phyloP scores from a whole-genome alignment of 192 early-diverging fungal species.

The Funneliformis geosporum region DNA sequence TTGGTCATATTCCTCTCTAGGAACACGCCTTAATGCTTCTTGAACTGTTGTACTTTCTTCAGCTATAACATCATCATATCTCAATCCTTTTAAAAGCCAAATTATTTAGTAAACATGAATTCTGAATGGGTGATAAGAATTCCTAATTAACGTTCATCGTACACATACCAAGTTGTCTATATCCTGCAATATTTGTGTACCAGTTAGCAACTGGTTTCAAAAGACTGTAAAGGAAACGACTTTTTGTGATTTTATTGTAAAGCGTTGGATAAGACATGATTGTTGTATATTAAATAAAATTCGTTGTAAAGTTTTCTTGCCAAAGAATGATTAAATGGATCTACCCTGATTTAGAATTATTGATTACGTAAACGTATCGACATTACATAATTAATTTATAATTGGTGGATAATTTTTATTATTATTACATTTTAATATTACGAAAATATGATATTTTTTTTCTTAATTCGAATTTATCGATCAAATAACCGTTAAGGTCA shows the following conservation, averaged over 20 bases:
- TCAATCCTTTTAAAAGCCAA: constrained; percentile 64
- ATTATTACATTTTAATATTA: too few relatives aligned
- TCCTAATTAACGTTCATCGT: background rate
- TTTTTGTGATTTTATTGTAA: constrained; percentile 53
- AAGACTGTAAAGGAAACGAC: constrained; percentile 53
- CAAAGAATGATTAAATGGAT: background rate
- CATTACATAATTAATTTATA: too few relatives aligned
- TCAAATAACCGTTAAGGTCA: constrained; percentile 32
- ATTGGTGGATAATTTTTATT: too few relatives aligned
- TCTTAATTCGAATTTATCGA: constrained; percentile 26
- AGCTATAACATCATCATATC: constrained; percentile 87
- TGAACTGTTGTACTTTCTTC: constrained; percentile 82
- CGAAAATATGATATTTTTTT: background rate
- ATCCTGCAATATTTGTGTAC: constrained; percentile 68
- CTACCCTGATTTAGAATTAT: too few relatives aligned
- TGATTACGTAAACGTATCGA: too few relatives aligned
- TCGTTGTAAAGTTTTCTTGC: too few relatives aligned
- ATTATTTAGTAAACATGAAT: too few relatives aligned
- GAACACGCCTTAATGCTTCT: constrained; percentile 81
- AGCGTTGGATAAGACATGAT: constrained; percentile 49
- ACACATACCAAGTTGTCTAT: constrained; percentile 69
- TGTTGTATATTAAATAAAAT: background rate
- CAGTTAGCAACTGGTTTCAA: constrained; percentile 63
- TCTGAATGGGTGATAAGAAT: too few relatives aligned
- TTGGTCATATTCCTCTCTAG: constrained; percentile 63